These are phyloP conservation scores for Thelephora aurantiotincta DNA, from an alignment of 768 basidiomycete species.

Conservation along the genomic window DNA sequence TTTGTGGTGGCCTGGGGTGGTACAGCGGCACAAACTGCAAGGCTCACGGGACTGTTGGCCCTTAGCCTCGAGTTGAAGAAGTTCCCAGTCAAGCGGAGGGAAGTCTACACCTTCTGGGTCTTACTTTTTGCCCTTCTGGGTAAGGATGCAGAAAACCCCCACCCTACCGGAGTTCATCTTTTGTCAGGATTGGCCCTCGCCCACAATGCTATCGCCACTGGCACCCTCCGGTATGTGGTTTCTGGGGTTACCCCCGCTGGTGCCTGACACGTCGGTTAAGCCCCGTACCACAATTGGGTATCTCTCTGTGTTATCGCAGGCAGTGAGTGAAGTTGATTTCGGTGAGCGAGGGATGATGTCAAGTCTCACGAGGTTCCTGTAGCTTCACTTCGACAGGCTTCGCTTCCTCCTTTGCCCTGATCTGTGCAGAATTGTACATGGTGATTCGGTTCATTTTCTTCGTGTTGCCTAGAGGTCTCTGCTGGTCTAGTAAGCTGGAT, in stretches of 20 bases:
- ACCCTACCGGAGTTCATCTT: background rate
- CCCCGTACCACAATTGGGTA: slow-evolving; percentile 9
- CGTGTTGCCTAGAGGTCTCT: slow-evolving; percentile 11
- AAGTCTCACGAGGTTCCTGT: background rate
- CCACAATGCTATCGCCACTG: slow-evolving; percentile 24
- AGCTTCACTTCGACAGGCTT: slow-evolving; percentile 28
- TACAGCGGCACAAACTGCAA: slow-evolving; percentile 23
- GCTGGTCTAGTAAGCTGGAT: slow-evolving; percentile 8
- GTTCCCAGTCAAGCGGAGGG: slow-evolving; percentile 16
- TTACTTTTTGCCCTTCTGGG: slow-evolving; percentile 22
- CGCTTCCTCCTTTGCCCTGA: slow-evolving; percentile 19
- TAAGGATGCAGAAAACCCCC: slow-evolving; percentile 10
- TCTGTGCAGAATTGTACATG: slow-evolving; percentile 25
- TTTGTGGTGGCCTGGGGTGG: slow-evolving; percentile 33
- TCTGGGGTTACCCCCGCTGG: background rate
- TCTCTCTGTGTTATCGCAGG: slow-evolving; percentile 19
- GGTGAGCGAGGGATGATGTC: background rate
- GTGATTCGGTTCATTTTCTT: slow-evolving; percentile 18
- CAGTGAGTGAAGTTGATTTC: slow-evolving; percentile 9
- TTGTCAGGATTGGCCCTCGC: slow-evolving; percentile 24
- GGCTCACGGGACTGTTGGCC: slow-evolving; percentile 25
- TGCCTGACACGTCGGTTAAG: slow-evolving; percentile 5
- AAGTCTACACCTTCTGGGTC: slow-evolving; percentile 18
- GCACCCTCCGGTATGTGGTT: slow-evolving; percentile 18
- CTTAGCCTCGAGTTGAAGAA: slow-evolving; percentile 21